Conservation (phyloP, 768 basidiomycete species). For the Clitopilus passeckerianus region DNA sequence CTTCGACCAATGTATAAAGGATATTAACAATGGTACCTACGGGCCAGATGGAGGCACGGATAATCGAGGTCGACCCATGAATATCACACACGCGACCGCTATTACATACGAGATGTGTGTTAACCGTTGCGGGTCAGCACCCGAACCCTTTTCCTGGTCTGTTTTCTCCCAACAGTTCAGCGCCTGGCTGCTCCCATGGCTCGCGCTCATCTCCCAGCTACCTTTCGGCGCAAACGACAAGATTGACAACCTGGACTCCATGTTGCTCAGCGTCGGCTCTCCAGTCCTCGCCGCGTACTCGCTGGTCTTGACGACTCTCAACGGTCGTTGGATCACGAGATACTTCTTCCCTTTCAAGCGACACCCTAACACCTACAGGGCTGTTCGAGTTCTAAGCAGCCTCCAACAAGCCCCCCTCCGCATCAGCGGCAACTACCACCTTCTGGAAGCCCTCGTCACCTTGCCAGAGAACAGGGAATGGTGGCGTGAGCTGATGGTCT, state of each 20-base stretch:
- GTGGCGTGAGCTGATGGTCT: constrained; percentile 25
- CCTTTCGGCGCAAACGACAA: constrained; percentile 37
- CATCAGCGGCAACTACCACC: constrained; percentile 15
- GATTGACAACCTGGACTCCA: constrained; percentile 36
- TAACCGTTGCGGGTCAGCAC: constrained; percentile 18
- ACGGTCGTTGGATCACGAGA: constrained; percentile 26
- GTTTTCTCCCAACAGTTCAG: constrained; percentile 33
- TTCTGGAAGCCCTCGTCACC: constrained; percentile 30
- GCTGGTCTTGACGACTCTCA: constrained; percentile 35
- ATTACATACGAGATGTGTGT: constrained; percentile 25
- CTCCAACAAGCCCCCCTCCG: constrained; percentile 36
- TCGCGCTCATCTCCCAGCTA: constrained; percentile 44
- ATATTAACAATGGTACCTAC: constrained; percentile 8
- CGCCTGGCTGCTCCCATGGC: constrained; percentile 43
- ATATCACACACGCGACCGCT: constrained; percentile 17
- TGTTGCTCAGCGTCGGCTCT: constrained; percentile 38
- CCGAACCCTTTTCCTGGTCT: constrained; percentile 24
- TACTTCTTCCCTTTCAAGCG: constrained; percentile 17
- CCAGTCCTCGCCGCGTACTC: constrained; percentile 42
- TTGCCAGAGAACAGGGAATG: constrained; percentile 31
- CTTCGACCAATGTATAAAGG: constrained; percentile 15
- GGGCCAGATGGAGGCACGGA: constrained; percentile 18
- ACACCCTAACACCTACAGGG: constrained; percentile 16
- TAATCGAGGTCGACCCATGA: constrained; percentile 19
- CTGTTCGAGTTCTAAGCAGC: constrained; percentile 23